phyloP scores from a whole-genome alignment of 1,284 basidiomycete genomes.

The Apiotrichum akiyoshidainum region DNA sequence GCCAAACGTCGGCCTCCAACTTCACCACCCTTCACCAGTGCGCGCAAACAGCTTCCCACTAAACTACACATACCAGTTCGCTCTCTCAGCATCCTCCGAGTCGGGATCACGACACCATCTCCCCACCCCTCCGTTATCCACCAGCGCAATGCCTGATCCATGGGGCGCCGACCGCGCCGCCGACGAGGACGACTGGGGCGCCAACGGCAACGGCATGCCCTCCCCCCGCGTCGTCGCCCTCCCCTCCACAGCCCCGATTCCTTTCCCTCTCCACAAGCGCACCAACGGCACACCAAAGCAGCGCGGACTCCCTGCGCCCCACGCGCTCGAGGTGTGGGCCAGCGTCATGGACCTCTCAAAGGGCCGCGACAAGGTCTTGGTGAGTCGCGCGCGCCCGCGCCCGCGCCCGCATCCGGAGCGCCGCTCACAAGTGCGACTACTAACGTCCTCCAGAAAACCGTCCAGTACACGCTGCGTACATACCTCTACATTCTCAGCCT shows the following conservation, averaged over 20 bases:
- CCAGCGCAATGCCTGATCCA: conserved; percentile 19
- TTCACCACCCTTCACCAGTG: conserved; percentile 23
- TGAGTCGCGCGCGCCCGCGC: conserved; percentile 17
- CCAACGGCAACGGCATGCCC: not conserved
- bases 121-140: conserved; percentile 22
- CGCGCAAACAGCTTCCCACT: conserved; percentile 22
- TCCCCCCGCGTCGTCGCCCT: conserved; percentile 2
- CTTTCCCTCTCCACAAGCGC: not conserved
- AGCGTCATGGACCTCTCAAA: conserved; percentile 42
- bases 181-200: conserved; percentile 10
- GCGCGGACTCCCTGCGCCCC: conserved; percentile 12
- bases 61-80: not conserved
- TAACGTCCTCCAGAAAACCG: conserved; percentile 34
- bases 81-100: conserved; percentile 3
- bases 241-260: not conserved
- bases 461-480: conserved; percentile 43
- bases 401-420: too few species aligned
- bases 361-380: conserved; percentile 47
- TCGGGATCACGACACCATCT: conserved; percentile 7
- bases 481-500: conserved; percentile 45
- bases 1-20: not conserved
- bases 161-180: conserved; percentile 14
- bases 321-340: conserved; percentile 34
- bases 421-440: not conserved
- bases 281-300: not conserved